Base-by-base conservation (phyloP, 2,329 filamentous ascomycete species). In the Aspergillus sergii region DNA sequence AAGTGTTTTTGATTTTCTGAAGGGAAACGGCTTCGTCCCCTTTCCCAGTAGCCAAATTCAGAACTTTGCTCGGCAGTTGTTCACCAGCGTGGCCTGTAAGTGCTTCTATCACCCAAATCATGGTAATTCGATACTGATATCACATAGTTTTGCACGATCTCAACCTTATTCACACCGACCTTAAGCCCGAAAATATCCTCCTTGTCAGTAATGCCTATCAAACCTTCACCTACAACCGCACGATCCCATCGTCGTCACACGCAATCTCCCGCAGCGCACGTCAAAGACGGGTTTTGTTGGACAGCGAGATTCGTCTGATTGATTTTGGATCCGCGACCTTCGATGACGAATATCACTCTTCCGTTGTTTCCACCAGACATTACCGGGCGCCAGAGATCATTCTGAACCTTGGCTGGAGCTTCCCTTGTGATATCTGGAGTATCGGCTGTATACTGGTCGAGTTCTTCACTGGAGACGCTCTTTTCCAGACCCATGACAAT, bases 1-100 rank as follows among this genome's bases (percentile, higher is more conserved):
- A 75, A 98, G 94, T 72, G 94, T 99, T 58, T 99, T 99, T 76
- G 95, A 99, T 80, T 99, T 99, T 71, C 85, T 99, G 55, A 99
- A 99, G 82, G 89, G 90, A 73, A 98, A 98, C 75, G 87, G 88
- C 68, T 99, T 99, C 75, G 93, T 97, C 21, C 95, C 95, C 0
- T 99, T 99, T 74, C 95, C 95, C 14, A 98, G 96, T 83, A 97
- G 94, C 69, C 95, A 99, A 79, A 99, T 99, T 63, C 95, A 98
- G 78, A 94, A 88, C 76, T 98, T 99, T 83, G 95, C 95, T 55
- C 89, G 94, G 57, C 95, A 99, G 76, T 84, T 99, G 19, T 91
- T 99, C 65, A 98, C 94, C n/a, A 98, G 94, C 73, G 96, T 99
- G 73, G 95, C 95, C 63, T 99, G 93, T 96, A 82, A 85, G 92